Evolutionary conservation across 257 asterid species (phyloP), one percentile per base, ranked within the genome.

Genomic region (Capsicum pubescens): DNA sequence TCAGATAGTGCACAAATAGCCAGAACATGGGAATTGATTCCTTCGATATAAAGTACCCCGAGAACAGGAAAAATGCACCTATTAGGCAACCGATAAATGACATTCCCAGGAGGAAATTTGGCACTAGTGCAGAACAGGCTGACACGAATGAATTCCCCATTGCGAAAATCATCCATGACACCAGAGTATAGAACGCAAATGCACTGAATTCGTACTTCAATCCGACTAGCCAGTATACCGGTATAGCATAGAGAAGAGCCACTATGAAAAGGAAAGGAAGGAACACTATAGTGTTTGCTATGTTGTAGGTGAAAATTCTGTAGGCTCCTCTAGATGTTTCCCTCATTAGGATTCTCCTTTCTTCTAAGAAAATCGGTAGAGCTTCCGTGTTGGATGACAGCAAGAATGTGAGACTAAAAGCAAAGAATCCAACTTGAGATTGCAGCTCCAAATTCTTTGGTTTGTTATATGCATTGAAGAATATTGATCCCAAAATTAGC

Each of bases 331-430:
- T 83, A 7, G 97, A 90, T 17, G 95, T 93, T 84, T 95, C 98
- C 50, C 93, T 86, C 90, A 82, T 87, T 42, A 93, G 78, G 17
- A 95, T 89, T 85, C 87, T 87, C 84, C 93, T 90, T 81, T 94
- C 99, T 84, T 91, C 94, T 69, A 95, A 72, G 92, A 95, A 93
- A 81, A 95, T 88, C 1, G 95, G 97, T 7, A 95, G 90, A n/a
- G 97, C 97, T 89, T 95, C 98, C 7, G 94, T 93, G n/a, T 97
- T 92, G 8, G 97, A 89, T 58, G 98, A 92, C 80, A 95, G 67
- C 87, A 95, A 82, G 86, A 94, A 92, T 6, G 97, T 89, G 14
- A 95, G 91, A 42, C 89, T 88, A 87, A 95, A 92, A 44, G 97
- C 98, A 3, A 95, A 92, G 91, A 95, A 93, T 3, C 97, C 99